Evolutionary conservation across 345 rosid species (phyloP).

Genomic region (Citropsis articulata): DNA sequence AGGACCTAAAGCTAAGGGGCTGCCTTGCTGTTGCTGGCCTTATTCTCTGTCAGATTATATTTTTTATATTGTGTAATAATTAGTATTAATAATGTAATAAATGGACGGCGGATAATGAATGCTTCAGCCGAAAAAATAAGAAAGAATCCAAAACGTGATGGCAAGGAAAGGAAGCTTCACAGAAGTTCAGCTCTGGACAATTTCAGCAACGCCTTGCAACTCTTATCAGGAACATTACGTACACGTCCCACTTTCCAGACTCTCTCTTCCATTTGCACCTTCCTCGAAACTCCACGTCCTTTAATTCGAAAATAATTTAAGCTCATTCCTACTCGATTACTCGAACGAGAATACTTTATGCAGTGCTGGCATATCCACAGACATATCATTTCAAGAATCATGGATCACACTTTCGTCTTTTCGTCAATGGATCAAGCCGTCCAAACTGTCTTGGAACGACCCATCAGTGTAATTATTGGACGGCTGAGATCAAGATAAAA

Average conservation of each 20-base stretch:
- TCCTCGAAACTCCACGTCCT: slow-evolving; percentile 34
- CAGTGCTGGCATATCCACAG: not conserved
- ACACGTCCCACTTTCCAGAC: not conserved
- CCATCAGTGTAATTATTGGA: not conserved
- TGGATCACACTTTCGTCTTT: not conserved
- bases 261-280: slow-evolving; percentile 25
- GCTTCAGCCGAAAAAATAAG: not conserved
- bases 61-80: no score
- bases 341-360: not conserved
- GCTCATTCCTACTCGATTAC: not conserved
- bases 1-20: not conserved
- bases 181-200: slow-evolving; percentile 27
- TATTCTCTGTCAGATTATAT: not conserved
- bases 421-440: slow-evolving; percentile 2
- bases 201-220: slow-evolving; percentile 12
- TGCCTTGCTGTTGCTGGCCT: not conserved
- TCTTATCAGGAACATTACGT: not conserved
- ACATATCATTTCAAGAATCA: not conserved
- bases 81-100: not conserved
- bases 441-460: not conserved
- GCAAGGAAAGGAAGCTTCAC: slow-evolving; percentile 48
- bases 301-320: not conserved
- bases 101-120: not conserved
- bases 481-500: slow-evolving; percentile 1
- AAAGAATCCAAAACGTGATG: slow-evolving; percentile 27